Base-by-base conservation (phyloP, 768 basidiomycete genomes). In the Sarcomyxa edulis region DNA sequence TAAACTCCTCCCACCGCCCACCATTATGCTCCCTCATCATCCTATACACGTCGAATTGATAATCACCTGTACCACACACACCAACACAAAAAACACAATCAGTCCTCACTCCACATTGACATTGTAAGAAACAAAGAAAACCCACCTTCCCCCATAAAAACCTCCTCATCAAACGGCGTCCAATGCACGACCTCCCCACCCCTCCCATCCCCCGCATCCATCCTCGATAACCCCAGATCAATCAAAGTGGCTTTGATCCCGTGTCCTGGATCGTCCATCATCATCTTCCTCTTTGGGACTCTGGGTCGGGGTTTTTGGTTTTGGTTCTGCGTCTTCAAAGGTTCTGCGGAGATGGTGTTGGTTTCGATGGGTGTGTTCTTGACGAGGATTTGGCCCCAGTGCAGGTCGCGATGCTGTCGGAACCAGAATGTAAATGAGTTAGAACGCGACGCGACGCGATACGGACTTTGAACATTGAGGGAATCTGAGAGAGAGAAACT, bases 341-440 rank as follows among this genome's bases (percentile, higher is more conserved):
- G 56, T 45, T 49, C 47, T 25, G 48, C 29, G 12, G 22, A 43
- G 10, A 46, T 45, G 37, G 26, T 39, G 10, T 34, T 31, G 11
- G 32, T 54, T 37, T 26, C 28, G 20, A 49, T 45, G 16, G 71
- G 60, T 3, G 72, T 41, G 42, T 71, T 68, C 52, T 81, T 81
- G 33, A 98, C 78, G 6, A 99, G 72, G 35, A 99, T 86, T 58
- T 99, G 96, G 15, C 96, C 96, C 78, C 90, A 91, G 51, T 99
- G 96, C n/a, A 99, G 76, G 59, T 99, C 96, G 22, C 96, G 91
- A 61, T 99, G 96, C 95, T 99, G 37, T 29, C 26, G 20, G 32
- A 11, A 31, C 31, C 22, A 10, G 5, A 12, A 20, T 28, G 14
- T 11, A 34, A 12, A 19, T 15, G 11, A 16, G 32, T 8, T 23